Conservation (phyloP, 148 eudicot species). For the Spergularia marina region DNA sequence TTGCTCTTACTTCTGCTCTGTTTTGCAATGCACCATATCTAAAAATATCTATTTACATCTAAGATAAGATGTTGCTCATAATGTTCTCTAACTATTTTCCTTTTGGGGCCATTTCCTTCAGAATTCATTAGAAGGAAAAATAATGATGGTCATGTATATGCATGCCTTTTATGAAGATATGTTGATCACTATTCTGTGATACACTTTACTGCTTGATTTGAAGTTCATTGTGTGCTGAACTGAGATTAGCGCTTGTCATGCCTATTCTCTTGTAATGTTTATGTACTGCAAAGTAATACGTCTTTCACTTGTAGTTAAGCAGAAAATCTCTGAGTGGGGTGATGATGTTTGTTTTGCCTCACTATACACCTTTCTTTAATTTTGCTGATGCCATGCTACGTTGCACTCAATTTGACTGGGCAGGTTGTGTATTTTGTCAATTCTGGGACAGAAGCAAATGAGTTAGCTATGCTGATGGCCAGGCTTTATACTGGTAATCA, state of each 20-base stretch:
- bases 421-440: slow-evolving; percentile 98
- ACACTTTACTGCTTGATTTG: neutral
- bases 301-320: neutral
- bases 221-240: neutral
- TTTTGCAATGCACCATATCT: neutral
- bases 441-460: slow-evolving; percentile 98
- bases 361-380: neutral
- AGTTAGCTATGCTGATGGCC: slow-evolving; percentile 92
- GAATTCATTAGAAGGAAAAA: neutral
- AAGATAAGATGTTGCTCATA: neutral
- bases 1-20: neutral
- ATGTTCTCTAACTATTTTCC: neutral
- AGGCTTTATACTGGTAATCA: slow-evolving; percentile 83
- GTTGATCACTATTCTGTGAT: neutral
- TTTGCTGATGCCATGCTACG: neutral
- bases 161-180: neutral
- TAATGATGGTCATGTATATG: neutral
- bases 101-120: slow-evolving; percentile 5
- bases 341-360: neutral
- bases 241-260: neutral
- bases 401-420: slow-evolving; percentile 21
- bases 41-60: neutral
- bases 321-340: neutral
- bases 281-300: neutral
- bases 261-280: neutral